These are phyloP conservation scores for Pseudogymnoascus sp. DNA, from an alignment of 2,329 filamentous ascomycete genomes.

Conservation along the genomic window DNA sequence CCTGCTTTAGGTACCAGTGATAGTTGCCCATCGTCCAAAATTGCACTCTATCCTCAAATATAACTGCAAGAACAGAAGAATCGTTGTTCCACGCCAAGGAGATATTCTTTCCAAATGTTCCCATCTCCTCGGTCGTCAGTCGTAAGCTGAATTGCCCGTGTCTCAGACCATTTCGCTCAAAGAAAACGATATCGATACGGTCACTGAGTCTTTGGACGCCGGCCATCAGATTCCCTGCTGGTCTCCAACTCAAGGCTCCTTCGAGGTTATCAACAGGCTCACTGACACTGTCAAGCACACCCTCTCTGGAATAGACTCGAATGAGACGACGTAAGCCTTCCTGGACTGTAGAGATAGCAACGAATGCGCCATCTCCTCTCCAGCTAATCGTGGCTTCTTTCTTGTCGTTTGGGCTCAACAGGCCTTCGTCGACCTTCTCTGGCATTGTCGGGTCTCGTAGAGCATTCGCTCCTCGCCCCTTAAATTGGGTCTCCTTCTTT, in stretches of 20 bases:
- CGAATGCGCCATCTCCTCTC: slow-evolving; percentile 87
- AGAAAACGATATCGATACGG: slow-evolving; percentile 80
- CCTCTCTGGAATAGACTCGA: slow-evolving; percentile 85
- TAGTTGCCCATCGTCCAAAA: slow-evolving; percentile 98
- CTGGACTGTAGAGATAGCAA: slow-evolving; percentile 79
- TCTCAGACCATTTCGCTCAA: slow-evolving; percentile 94
- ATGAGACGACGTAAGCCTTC: slow-evolving; percentile 66
- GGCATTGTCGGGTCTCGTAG: slow-evolving; percentile 91
- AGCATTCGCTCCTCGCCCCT: slow-evolving; percentile 80
- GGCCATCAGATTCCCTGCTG: slow-evolving; percentile 85
- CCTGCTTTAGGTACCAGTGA: slow-evolving; percentile 95
- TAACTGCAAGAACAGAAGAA: slow-evolving; percentile 83
- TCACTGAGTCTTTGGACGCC: slow-evolving; percentile 64
- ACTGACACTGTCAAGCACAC: slow-evolving; percentile 83
- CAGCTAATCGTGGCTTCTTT: slow-evolving; percentile 70
- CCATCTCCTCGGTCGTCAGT: slow-evolving; percentile 50
- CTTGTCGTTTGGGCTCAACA: slow-evolving; percentile 68
- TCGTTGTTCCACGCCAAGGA: slow-evolving; percentile 81
- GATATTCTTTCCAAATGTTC: slow-evolving; percentile 51
- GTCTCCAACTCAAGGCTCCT: slow-evolving; percentile 80
- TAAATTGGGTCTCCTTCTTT: slow-evolving; percentile 96
- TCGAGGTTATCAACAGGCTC: slow-evolving; percentile 94
- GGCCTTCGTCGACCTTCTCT: slow-evolving; percentile 80
- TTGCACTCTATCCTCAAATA: slow-evolving; percentile 67
- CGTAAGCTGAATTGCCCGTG: slow-evolving; percentile 89